Evolutionary conservation across 139 green algal genomes (phyloP), one percentile per base, ranked within the genome.

Genomic region (Coelastrella sp.): DNA sequence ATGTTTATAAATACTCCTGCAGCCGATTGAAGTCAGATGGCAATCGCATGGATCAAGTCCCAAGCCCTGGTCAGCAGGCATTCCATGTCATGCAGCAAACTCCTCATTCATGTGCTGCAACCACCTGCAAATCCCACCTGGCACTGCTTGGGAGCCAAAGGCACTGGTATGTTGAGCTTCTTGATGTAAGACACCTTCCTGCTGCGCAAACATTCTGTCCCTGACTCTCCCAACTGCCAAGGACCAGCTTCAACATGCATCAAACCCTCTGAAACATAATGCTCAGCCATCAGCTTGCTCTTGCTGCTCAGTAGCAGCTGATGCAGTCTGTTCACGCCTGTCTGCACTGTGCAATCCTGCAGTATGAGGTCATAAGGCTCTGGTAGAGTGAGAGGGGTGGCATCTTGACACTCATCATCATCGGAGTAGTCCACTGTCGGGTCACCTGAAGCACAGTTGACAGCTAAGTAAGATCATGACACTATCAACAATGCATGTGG

Each of bases 61-160:
- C n/a, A n/a, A n/a, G n/a, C n/a, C n/a, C n/a, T n/a, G n/a, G n/a
- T n/a, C n/a, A n/a, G n/a, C n/a, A n/a, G n/a, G n/a, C 45, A 57
- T 57, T 9, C 45, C 11, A 0, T 0, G 45, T 9, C 45, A 57
- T 57, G 45, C 45, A 57, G 45, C 45, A 57, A 57, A n/a, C n/a
- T n/a, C n/a, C n/a, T n/a, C n/a, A n/a, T 23, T 9, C 45, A 57
- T 53, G 8, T 8, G 8, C 45, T 53, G 45, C 45, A 57, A 11
- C 5, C 25, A 17, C 6, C 17, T 13, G 40, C 30, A 37, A 34
- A 35, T 23, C n/a, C n/a, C 30, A 85, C 67, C 50, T 75, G 51
- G 71, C 82, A 87, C 40, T 81, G 41, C 41, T 87, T 82, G 25
- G 82, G 82, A 2, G 82, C 82, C 6, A 87, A 59, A 6, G 79